These are phyloP conservation scores for Pleurotus tuoliensis DNA, from an alignment of 768 basidiomycete genomes.

Conservation along the genomic window DNA sequence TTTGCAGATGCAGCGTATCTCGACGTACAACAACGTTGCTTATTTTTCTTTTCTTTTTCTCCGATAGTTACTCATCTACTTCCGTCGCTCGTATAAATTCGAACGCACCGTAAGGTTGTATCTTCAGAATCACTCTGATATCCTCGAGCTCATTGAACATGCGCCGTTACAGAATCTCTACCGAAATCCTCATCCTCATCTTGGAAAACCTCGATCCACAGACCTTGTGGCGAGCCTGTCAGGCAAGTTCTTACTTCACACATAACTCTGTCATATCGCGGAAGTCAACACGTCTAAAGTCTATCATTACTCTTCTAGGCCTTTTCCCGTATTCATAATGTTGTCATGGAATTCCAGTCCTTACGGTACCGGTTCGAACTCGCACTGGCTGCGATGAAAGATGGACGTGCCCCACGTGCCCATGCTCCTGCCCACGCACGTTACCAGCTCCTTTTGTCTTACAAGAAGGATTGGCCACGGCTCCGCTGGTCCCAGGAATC, in stretches of 20 bases:
- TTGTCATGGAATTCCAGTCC: constrained; percentile 43
- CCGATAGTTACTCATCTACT: constrained; percentile 28
- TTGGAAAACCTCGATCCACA: constrained; percentile 46
- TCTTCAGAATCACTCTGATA: constrained; percentile 39
- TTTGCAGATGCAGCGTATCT: constrained; percentile 33
- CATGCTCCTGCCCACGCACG: constrained; percentile 35
- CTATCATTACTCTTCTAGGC: constrained; percentile 28
- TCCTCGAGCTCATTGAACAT: constrained; percentile 24
- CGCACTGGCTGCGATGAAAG: constrained; percentile 45
- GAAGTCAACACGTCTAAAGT: constrained; percentile 8
- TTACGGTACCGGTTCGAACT: constrained; percentile 50
- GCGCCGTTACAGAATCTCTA: constrained; percentile 45
- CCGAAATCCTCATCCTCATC: constrained; percentile 48
- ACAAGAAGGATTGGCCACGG: constrained; percentile 46
- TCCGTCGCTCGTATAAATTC: constrained; percentile 44
- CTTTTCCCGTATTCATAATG: constrained; percentile 39
- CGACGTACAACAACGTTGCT: constrained; percentile 39
- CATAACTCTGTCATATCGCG: neutral
- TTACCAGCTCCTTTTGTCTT: constrained; percentile 40
- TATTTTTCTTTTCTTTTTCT: constrained; percentile 40
- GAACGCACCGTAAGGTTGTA: constrained; percentile 23
- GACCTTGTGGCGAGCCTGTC: constrained; percentile 42
- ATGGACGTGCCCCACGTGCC: constrained; percentile 39
- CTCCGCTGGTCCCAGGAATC: constrained; percentile 46
- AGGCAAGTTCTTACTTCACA: constrained; percentile 26